Evolutionary conservation across 139 green algal species (phyloP).

Genomic region (Chlorella sp.): DNA sequence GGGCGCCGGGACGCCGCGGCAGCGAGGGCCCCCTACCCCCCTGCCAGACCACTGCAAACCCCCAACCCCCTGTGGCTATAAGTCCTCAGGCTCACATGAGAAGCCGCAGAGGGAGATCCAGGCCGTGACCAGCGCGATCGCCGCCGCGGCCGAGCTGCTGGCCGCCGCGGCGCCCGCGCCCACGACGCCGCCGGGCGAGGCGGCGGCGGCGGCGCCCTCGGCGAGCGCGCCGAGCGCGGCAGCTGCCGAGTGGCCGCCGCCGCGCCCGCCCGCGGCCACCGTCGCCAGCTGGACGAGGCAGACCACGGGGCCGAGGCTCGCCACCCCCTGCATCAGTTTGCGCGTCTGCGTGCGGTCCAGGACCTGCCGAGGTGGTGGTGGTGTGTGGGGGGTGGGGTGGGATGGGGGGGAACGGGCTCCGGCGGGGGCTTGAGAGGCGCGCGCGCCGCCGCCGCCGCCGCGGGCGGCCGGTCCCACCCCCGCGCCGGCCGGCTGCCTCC

Average conservation of each 20-base stretch:
- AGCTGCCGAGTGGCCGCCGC: background rate
- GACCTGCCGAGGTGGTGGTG: background rate
- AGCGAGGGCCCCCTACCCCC: too few relatives aligned
- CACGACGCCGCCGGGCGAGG: constrained; percentile 44
- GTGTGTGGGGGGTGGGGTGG: background rate
- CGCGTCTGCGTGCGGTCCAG: constrained; percentile 61
- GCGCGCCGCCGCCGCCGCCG: too few relatives aligned
- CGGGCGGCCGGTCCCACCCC: too few relatives aligned
- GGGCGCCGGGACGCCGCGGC: too few relatives aligned
- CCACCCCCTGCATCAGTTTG: constrained; percentile 73
- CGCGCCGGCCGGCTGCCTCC: too few relatives aligned
- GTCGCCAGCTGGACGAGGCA: constrained; percentile 71
- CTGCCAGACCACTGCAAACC: too few relatives aligned
- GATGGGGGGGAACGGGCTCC: background rate
- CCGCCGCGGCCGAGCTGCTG: background rate
- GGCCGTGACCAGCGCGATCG: constrained; percentile 14
- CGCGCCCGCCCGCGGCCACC: constrained; percentile 28
- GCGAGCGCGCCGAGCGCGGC: background rate
- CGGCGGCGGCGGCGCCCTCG: constrained; percentile 3
- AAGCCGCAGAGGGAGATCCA: constrained; percentile 25
- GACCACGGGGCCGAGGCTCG: constrained; percentile 57
- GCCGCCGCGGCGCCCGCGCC: constrained; percentile 41
- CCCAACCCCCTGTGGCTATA: too few relatives aligned
- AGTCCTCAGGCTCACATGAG: too few relatives aligned
- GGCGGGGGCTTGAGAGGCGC: too few relatives aligned